These are phyloP conservation scores for Neckera pumila DNA, from an alignment of 225 moss, liverwort and hornwort genomes.

Conservation along the genomic window DNA sequence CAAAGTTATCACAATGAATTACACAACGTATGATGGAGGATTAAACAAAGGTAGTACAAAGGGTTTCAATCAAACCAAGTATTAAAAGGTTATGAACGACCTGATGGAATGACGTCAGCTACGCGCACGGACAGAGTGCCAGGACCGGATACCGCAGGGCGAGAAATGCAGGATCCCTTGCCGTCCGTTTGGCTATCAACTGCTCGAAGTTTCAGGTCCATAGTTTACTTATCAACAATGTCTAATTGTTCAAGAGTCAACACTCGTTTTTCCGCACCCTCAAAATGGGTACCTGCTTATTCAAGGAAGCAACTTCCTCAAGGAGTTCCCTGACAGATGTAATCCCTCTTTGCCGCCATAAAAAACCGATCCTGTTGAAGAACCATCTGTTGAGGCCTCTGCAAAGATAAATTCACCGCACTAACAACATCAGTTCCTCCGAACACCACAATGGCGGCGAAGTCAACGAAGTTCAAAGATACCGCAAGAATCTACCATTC, in stretches of 20 bases:
- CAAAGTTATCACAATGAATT: not conserved
- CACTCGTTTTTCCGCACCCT: slow-evolving; percentile 29
- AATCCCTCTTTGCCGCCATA: slow-evolving; percentile 16
- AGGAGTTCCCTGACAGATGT: not conserved
- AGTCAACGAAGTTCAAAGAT: not conserved
- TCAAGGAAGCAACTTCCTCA: not conserved
- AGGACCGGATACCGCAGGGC: not conserved
- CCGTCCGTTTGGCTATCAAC: slow-evolving; percentile 36
- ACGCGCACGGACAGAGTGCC: slow-evolving; percentile 12
- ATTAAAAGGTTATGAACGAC: not conserved
- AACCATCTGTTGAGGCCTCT: not conserved
- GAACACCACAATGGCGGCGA: not conserved
- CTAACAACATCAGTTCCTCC: not conserved
- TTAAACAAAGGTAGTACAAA: not conserved
- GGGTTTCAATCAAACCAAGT: not conserved
- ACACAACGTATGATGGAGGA: not conserved
- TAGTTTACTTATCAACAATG: slow-evolving; percentile 45
- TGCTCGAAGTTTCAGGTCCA: slow-evolving; percentile 27
- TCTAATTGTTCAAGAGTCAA: slow-evolving; percentile 50
- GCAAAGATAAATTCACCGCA: not conserved
- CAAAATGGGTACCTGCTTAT: not conserved
- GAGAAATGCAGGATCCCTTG: slow-evolving; percentile 14
- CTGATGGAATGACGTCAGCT: slow-evolving; percentile 20
- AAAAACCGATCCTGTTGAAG: not conserved
- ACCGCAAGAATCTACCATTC: not conserved